These are phyloP conservation scores for Mycena olivaceomarginata DNA, from an alignment of 768 basidiomycete species.

Conservation along the genomic window DNA sequence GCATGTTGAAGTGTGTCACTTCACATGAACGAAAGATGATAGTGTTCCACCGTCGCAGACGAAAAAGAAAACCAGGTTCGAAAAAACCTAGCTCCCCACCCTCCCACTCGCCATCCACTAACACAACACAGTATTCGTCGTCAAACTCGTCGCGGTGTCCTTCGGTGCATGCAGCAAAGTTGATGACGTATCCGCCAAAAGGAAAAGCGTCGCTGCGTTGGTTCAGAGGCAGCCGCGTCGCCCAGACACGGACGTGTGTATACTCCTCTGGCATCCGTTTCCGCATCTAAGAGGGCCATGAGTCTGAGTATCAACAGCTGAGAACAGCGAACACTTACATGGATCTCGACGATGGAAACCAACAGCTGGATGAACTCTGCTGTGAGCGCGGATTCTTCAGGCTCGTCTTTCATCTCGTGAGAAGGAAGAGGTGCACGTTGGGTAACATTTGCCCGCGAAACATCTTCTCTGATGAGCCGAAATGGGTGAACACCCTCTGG, in stretches of 20 bases:
- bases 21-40: background rate
- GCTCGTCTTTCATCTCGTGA: background rate
- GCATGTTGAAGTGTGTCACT: background rate
- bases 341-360: background rate
- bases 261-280: conserved; percentile 9
- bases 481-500: background rate
- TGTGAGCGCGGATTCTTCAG: conserved; percentile 1
- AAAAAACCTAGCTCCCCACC: background rate
- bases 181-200: conserved; percentile 9
- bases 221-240: background rate
- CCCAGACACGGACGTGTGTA: background rate
- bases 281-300: background rate
- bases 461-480: background rate
- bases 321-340: conserved; percentile 4
- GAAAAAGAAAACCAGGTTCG: background rate
- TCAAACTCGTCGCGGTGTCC: conserved; percentile 7
- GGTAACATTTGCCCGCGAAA: background rate
- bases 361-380: conserved; percentile 17
- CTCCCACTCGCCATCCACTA: background rate
- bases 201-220: background rate
- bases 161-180: background rate
- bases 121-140: background rate
- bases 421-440: background rate
- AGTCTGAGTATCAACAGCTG: no score
- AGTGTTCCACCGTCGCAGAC: background rate